A percentile compares a stretch with the other conserved stretches of the same genome.
Conservation (phyloP, 306 rosid genomes). For the Lathyrus aphaca region DNA sequence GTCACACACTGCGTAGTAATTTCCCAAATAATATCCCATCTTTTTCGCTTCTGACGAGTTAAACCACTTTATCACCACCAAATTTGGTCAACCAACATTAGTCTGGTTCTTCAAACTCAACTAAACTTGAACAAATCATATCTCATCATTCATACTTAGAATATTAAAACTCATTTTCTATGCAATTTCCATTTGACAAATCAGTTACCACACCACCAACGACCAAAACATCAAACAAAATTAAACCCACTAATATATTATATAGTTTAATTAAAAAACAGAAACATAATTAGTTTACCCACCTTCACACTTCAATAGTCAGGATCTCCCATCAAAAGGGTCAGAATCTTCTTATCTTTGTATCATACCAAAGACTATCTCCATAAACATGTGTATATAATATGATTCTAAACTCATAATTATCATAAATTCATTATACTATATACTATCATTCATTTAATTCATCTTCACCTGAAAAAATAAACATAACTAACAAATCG, state of each 20-base stretch:
- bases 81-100: conserved; percentile 53
- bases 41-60: conserved; percentile 38
- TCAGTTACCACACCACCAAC: conserved; percentile 8
- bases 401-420: conserved; percentile 28
- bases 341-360: conserved; percentile 69
- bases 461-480: conserved; percentile 7
- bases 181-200: conserved; percentile 31
- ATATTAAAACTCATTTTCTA: conserved; percentile 1
- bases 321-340: conserved; percentile 56
- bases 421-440: background rate
- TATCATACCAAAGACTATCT: conserved; percentile 39
- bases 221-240: background rate
- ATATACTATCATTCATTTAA: background rate
- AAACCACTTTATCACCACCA: conserved; percentile 31
- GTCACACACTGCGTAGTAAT: conserved; percentile 36
- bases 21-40: conserved; percentile 19
- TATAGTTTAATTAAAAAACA: conserved; percentile 19
- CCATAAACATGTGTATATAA: conserved; percentile 31
- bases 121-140: conserved; percentile 38
- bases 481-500: conserved; percentile 38
- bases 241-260: conserved; percentile 25
- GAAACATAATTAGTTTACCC: conserved; percentile 56
- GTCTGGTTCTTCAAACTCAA: conserved; percentile 34
- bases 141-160: background rate
- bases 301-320: conserved; percentile 54